Evolutionary conservation across 257 asterid species (phyloP), one percentile per base, ranked within the genome.

Genomic region (Fraxinus pennsylvanica): DNA sequence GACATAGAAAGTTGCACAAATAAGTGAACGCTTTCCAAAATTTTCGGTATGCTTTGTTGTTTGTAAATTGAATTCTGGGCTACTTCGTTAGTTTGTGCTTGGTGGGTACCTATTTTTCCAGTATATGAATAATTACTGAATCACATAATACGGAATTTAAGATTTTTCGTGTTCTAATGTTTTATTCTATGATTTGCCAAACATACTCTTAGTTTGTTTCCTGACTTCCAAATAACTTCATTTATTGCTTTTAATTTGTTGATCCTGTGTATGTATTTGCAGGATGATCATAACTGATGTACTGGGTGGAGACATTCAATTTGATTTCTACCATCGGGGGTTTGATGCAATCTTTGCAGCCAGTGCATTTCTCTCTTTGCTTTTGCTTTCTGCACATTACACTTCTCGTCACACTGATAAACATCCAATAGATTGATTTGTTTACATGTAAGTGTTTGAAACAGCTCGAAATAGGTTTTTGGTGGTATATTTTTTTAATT

Each of bases 271-370:
- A 25, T 72, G 9, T 43, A 43, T 68, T 69, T 78, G 77, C 94
- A 96, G 99, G 94, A 81, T 92, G 84, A 96, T 96, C 68, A 96
- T 96, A 74, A 96, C 98, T 9, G 98, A 96, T 78, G 98, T 93
- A 13, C 72, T 93, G 86, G 99, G 98, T 9, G 97, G 97, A 19
- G 99, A 96, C 83, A 93, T 93, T 29, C 99, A 96, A 36, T 96
- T 96, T 54, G 98, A 93, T 79, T 93, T 93, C 86, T 96, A 96
- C 81, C 99, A 96, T 81, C 86, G 98, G 19, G 93, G 98, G 99
- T 96, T 96, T 67, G 98, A 96, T 79, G 98, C 98, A 5, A 96
- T 96, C 9, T 96, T 96, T 54, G 97, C 89, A 19, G 99, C 98
- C 33, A 96, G 98, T 77, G 94, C 99, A 9, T 96, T 96, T 87